A percentile compares a stretch with the other conserved stretches of the same genome.
Evolutionary conservation across 1,284 basidiomycete species (phyloP).

Genomic region (Marasmius sp.): DNA sequence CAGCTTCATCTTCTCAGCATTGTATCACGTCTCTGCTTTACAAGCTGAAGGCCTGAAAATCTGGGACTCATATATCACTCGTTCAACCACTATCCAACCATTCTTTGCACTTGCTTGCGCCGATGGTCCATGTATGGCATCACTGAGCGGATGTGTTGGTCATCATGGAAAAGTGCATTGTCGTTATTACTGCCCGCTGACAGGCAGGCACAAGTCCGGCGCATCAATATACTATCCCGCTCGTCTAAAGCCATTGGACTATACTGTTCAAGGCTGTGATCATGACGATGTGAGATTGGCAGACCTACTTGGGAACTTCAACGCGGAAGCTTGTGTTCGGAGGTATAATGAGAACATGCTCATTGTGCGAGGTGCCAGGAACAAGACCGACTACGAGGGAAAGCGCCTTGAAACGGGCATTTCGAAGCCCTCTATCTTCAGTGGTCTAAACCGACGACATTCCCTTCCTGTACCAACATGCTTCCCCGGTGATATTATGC

Average conservation of each 20-base stretch:
- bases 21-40: slow-evolving; percentile 18
- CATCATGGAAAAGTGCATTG: slow-evolving; percentile 22
- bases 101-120: slow-evolving; percentile 19
- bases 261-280: slow-evolving; percentile 19
- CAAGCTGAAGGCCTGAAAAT: slow-evolving; percentile 15
- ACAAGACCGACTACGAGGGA: slow-evolving; percentile 13
- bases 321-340: neutral
- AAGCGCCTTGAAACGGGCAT: slow-evolving; percentile 20
- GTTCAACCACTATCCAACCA: neutral
- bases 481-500: slow-evolving; percentile 33
- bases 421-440: slow-evolving; percentile 18
- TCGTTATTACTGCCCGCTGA: slow-evolving; percentile 17
- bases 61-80: slow-evolving; percentile 13
- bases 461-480: slow-evolving; percentile 18
- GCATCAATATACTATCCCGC: slow-evolving; percentile 23
- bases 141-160: slow-evolving; percentile 23
- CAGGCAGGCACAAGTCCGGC: slow-evolving; percentile 17
- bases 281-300: slow-evolving; percentile 19
- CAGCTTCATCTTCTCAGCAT: slow-evolving; percentile 27
- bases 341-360: slow-evolving; percentile 10
- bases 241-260: slow-evolving; percentile 20
- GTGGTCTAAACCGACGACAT: slow-evolving; percentile 12
- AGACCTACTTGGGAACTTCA: neutral
- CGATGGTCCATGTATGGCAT: slow-evolving; percentile 26
- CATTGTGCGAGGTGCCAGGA: slow-evolving; percentile 2